Evolutionary conservation across 257 asterid species (phyloP).

Genomic region (Voacanga thouarsii): DNA sequence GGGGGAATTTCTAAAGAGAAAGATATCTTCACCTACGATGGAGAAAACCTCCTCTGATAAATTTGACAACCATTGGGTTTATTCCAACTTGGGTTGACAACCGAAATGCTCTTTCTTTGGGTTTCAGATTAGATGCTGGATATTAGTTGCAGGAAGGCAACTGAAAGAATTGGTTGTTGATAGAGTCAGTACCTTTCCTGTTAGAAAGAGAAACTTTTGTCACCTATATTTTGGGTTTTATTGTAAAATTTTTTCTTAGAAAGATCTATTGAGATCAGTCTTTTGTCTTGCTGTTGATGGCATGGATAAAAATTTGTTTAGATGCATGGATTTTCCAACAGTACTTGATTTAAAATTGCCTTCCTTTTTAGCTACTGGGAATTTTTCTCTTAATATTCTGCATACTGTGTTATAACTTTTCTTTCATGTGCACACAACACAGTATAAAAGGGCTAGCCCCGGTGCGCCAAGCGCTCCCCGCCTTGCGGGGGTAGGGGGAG

Average conservation of each 20-base stretch:
- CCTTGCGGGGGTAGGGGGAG: too few relatives aligned
- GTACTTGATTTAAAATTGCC: neutral
- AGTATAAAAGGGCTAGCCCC: too few relatives aligned
- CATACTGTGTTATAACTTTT: neutral
- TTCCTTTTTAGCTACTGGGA: neutral
- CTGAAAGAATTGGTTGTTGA: too few relatives aligned
- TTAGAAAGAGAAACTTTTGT: neutral
- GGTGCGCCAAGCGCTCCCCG: too few relatives aligned
- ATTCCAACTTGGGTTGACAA: neutral
- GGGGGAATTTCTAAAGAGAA: neutral
- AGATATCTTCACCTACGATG: neutral
- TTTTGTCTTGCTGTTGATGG: neutral
- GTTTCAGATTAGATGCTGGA: too few relatives aligned
- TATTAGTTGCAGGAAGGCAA: too few relatives aligned
- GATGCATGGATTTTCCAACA: neutral
- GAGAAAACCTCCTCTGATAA: neutral
- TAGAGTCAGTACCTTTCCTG: neutral
- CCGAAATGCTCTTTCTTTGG: too few relatives aligned
- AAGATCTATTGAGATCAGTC: neutral
- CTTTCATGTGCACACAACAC: neutral
- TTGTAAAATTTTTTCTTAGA: neutral
- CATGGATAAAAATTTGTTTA: neutral
- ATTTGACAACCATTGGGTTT: neutral
- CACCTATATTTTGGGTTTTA: neutral
- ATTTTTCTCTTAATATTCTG: neutral